phyloP scores from a whole-genome alignment of 345 rosid species.

The Pseudoturritis turrita region DNA sequence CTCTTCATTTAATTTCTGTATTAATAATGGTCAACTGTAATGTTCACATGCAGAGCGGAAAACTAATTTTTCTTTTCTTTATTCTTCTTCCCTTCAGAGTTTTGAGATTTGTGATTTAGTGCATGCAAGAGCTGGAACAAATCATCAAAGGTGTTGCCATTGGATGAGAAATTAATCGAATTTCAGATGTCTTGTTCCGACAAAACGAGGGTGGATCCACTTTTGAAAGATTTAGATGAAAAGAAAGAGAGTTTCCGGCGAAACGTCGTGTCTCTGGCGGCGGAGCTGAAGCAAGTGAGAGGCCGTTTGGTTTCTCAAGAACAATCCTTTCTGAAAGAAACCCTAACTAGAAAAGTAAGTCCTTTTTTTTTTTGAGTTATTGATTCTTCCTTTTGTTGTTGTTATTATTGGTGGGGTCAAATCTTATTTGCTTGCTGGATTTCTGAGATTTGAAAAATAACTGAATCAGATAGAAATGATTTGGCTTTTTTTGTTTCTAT shows the following conservation, averaged over 20 bases:
- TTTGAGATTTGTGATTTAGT: background rate
- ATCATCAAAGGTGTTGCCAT: background rate
- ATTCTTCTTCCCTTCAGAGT: background rate
- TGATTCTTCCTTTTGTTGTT: background rate
- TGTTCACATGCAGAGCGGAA: slow-evolving; percentile 44
- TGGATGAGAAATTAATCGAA: background rate
- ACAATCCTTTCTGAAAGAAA: slow-evolving; percentile 63
- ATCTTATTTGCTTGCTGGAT: background rate
- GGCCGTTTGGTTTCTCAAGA: slow-evolving; percentile 76
- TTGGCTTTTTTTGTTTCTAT: background rate
- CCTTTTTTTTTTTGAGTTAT: slow-evolving; percentile 4
- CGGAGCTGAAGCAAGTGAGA: slow-evolving; percentile 81
- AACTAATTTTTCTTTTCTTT: background rate
- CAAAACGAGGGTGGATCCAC: slow-evolving; percentile 48
- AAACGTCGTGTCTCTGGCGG: slow-evolving; percentile 80
- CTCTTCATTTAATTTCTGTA: slow-evolving; percentile 22
- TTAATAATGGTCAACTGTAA: slow-evolving; percentile 30
- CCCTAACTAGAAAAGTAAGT: slow-evolving; percentile 60
- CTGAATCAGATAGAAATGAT: slow-evolving; percentile 4
- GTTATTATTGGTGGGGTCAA: slow-evolving; percentile 34
- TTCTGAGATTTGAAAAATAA: background rate
- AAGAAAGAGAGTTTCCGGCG: slow-evolving; percentile 79
- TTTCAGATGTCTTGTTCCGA: slow-evolving; percentile 37
- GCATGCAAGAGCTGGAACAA: slow-evolving; percentile 8
- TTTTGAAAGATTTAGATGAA: slow-evolving; percentile 80